phyloP scores from a whole-genome alignment of 108 stramenopile genomes.

The Discostella stelligeroides region DNA sequence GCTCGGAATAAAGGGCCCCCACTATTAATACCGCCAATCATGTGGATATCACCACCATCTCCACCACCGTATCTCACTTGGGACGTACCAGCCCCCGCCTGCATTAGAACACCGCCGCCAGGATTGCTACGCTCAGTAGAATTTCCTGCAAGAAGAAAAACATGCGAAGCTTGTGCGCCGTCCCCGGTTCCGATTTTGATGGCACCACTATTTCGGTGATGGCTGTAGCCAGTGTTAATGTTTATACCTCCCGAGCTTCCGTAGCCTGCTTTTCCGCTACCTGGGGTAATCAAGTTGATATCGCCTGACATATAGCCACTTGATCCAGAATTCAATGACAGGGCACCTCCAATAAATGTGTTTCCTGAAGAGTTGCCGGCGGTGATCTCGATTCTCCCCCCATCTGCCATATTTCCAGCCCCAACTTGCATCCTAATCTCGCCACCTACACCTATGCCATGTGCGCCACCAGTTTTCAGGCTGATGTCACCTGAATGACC shows the following conservation, averaged over 20 bases:
- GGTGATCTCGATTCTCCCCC: neutral
- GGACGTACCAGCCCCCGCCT: constrained; percentile 19
- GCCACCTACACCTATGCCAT: neutral
- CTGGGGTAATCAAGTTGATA: constrained; percentile 15
- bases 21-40: constrained; percentile 14
- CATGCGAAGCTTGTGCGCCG: constrained; percentile 3
- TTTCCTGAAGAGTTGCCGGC: neutral
- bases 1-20: constrained; percentile 8
- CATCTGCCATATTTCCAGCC: constrained; percentile 1
- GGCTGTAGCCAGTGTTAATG: constrained; percentile 25
- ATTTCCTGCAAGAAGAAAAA: constrained; percentile 12
- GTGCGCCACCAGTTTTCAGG: neutral
- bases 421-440: neutral
- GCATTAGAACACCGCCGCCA: constrained; percentile 13
- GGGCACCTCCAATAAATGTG: neutral
- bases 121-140: constrained; percentile 11
- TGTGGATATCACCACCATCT: constrained; percentile 24
- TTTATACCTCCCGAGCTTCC: constrained; percentile 12
- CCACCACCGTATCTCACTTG: constrained; percentile 12
- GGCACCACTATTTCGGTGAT: neutral
- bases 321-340: neutral
- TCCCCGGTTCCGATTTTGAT: neutral
- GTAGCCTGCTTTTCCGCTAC: constrained; percentile 1
- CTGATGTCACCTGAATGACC: neutral
- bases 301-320: constrained; percentile 19